Base-by-base conservation (phyloP, 2,329 filamentous ascomycete species). In the Fusarium irregulare region DNA sequence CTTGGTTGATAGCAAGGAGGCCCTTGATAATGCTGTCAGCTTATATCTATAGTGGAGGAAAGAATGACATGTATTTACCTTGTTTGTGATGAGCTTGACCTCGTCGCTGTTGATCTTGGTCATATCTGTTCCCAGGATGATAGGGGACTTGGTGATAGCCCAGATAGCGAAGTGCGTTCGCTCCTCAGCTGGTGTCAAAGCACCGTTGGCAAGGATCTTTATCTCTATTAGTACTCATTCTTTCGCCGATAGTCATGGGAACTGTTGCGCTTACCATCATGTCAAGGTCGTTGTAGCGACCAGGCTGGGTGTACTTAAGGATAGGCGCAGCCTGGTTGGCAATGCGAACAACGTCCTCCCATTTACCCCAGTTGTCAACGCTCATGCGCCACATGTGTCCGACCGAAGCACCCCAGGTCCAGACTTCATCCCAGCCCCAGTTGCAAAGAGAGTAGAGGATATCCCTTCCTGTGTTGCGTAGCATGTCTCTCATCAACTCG, bases 361-460 rank as follows among this genome's bases (percentile, higher is more conserved):
- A 64, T 23, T 50, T 50, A 12, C 61, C 61, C 61, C 61, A 64
- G 45, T 64, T 66, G 20, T 66, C 63, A 4, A 34, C 34, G 20
- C 61, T 66, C 63, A 66, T 66, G 3, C 63, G 55, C 63, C 63
- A 66, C 62, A 54, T 54, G n/a, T 66, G 61, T 6, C 61, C 63
- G 2, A 66, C 63, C n/a, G 42, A 28, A 42, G 61, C 63, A 40
- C 63, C 63, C 63, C 63, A 66, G 14, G 61, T 66, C 61, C 61
- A 66, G 11, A 66, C 63, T 28, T 66, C 54, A 30, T 66, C 63
- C 28, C 59, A 66, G 3, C 63, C 62, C 63, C 62, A 66, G 48
- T 60, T 66, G 42, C 63, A 66, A 6, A 66, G 62, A 14, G 63
- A 66, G 13, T 66, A 66, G 6, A 66, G 62, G 5, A 66, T 66